These are phyloP conservation scores for Diospyros lotus DNA, from an alignment of 148 eudicot species.

Conservation along the genomic window DNA sequence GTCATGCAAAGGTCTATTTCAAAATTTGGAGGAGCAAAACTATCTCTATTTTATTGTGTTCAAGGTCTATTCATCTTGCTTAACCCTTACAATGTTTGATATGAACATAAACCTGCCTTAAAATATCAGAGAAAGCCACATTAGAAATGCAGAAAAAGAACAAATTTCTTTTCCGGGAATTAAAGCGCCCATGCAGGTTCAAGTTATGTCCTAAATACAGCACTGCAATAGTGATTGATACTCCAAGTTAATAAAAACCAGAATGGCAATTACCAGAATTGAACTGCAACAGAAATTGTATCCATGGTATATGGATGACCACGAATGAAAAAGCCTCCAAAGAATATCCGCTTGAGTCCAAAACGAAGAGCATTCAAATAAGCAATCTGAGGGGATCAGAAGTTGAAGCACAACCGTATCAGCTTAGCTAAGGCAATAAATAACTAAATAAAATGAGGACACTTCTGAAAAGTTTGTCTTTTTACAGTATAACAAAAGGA, in stretches of 20 bases:
- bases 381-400: slow-evolving; percentile 52
- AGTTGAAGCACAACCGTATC: background rate
- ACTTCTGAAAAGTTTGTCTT: too few species aligned
- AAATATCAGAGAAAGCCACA: background rate
- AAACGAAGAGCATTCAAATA: slow-evolving; percentile 79
- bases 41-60: background rate
- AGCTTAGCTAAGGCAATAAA: background rate
- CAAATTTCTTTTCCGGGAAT: background rate
- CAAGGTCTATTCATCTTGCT: background rate
- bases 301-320: slow-evolving; percentile 97
- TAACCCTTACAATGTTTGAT: background rate
- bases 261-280: slow-evolving; percentile 65
- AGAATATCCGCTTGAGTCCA: slow-evolving; percentile 87
- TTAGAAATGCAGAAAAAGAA: background rate
- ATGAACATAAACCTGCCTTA: background rate
- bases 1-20: background rate
- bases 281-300: slow-evolving; percentile 86
- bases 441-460: background rate
- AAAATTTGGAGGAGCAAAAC: background rate
- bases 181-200: background rate
- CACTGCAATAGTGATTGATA: background rate
- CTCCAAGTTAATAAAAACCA: background rate
- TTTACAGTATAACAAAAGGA: background rate
- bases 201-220: background rate
- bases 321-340: slow-evolving; percentile 95